phyloP scores from a whole-genome alignment of 2,329 filamentous ascomycete species.

The Fusarium sp. region DNA sequence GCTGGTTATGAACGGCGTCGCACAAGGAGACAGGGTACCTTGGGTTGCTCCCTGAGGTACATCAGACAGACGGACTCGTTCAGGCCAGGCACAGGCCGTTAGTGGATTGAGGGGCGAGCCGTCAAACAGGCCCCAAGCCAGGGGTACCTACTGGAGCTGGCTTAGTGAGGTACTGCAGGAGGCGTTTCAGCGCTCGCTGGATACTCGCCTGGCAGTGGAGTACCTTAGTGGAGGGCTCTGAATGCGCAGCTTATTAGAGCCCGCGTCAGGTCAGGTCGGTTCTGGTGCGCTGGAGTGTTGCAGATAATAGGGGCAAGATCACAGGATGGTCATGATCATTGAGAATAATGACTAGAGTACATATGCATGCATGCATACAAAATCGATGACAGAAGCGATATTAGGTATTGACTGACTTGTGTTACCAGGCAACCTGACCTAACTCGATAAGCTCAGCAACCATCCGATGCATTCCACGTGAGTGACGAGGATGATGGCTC shows the following conservation, averaged over 20 bases:
- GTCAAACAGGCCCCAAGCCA: slow-evolving; percentile 20
- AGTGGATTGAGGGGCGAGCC: slow-evolving; percentile 37
- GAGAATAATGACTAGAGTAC: neutral
- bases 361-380: neutral
- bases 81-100: slow-evolving; percentile 36
- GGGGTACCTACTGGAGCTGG: slow-evolving; percentile 35
- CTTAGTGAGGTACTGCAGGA: slow-evolving; percentile 30
- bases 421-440: neutral
- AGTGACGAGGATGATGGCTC: slow-evolving; percentile 5
- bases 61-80: slow-evolving; percentile 26
- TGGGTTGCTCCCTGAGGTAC: slow-evolving; percentile 29
- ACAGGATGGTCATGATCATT: slow-evolving; percentile 11
- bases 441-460: slow-evolving; percentile 18
- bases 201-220: slow-evolving; percentile 31
- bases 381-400: neutral
- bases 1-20: slow-evolving; percentile 42
- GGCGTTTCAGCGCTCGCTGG: slow-evolving; percentile 26
- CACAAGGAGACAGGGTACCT: slow-evolving; percentile 31
- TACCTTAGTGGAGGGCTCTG: slow-evolving; percentile 3
- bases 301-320: slow-evolving; percentile 44
- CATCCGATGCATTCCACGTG: slow-evolving; percentile 18
- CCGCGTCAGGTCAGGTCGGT: neutral
- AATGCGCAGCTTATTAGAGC: neutral
- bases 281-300: slow-evolving; percentile 40
- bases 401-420: neutral